Percentiles rank a stretch among this genome's conserved stretches.
Conservation (phyloP, 352 stramenopile species). For the Pythium monospermum region DNA sequence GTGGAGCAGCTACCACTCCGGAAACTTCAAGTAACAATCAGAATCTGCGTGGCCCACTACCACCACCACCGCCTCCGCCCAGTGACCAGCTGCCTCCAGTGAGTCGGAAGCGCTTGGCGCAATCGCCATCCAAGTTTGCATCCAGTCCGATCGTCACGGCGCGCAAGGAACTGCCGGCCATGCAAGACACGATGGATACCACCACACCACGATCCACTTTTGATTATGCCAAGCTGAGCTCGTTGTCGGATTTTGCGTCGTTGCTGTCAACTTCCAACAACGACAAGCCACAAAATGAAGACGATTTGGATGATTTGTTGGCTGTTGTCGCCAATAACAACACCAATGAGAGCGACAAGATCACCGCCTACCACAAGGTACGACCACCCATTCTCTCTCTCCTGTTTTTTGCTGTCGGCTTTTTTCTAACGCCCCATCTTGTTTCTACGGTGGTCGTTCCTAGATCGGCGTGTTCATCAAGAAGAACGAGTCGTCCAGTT, state of each 20-base stretch:
- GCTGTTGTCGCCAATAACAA: conserved; percentile 46
- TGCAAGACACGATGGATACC: neutral
- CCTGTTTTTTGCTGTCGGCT: neutral
- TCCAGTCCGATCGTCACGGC: conserved; percentile 10
- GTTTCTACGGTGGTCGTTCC: neutral
- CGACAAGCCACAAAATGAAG: conserved; percentile 6
- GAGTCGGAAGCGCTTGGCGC: conserved; percentile 16
- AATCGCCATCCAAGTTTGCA: conserved; percentile 21
- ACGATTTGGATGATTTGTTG: conserved; percentile 42
- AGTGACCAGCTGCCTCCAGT: neutral
- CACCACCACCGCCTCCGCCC: conserved; percentile 7
- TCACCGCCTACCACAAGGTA: conserved; percentile 48
- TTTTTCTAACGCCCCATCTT: neutral
- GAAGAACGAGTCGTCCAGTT: conserved; percentile 14
- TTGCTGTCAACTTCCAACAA: conserved; percentile 12
- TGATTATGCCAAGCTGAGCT: conserved; percentile 14
- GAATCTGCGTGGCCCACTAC: no score
- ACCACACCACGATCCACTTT: conserved; percentile 1
- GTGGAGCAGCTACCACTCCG: neutral
- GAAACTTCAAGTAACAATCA: conserved; percentile 8
- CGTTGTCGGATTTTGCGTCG: conserved; percentile 18
- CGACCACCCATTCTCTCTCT: neutral
- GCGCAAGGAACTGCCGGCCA: conserved; percentile 1
- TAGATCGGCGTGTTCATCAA: conserved; percentile 24
- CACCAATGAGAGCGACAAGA: conserved; percentile 28